These are phyloP conservation scores for Pholiota microspora DNA, from an alignment of 768 basidiomycete species.

Conservation along the genomic window DNA sequence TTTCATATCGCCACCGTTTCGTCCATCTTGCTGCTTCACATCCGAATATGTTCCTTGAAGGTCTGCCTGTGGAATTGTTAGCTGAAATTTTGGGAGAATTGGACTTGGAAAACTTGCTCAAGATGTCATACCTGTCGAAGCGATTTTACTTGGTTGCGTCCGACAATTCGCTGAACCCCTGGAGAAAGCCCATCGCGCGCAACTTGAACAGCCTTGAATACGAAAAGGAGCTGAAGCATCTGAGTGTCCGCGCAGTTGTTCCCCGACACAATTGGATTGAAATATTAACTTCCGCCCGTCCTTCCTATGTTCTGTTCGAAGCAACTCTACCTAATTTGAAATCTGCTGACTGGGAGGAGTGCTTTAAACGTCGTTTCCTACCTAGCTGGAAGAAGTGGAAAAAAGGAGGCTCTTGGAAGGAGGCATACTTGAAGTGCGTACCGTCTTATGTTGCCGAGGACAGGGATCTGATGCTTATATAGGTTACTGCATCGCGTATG, in stretches of 20 bases:
- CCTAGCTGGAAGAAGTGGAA: conserved; percentile 78
- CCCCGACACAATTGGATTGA: conserved; percentile 82
- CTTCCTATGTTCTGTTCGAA: conserved; percentile 65
- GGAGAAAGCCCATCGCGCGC: conserved; percentile 69
- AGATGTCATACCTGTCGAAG: conserved; percentile 58
- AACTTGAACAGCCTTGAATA: conserved; percentile 47
- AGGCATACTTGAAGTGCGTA: conserved; percentile 62
- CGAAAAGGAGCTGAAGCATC: conserved; percentile 49
- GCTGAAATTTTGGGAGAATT: conserved; percentile 70
- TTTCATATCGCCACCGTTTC: conserved; percentile 4
- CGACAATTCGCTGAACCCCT: conserved; percentile 68
- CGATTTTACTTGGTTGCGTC: conserved; percentile 56
- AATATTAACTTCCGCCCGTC: conserved; percentile 59
- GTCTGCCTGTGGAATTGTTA: conserved; percentile 75
- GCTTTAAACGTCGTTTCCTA: conserved; percentile 67
- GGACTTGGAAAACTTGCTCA: conserved; percentile 58
- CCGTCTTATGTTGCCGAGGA: conserved; percentile 6
- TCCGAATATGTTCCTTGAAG: conserved; percentile 37
- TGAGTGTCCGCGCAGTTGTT: conserved; percentile 61
- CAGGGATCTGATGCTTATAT: not conserved
- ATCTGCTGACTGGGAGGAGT: conserved; percentile 71
- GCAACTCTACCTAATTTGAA: conserved; percentile 67
- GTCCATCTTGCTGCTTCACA: conserved; percentile 4
- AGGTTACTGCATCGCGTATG: conserved; percentile 64
- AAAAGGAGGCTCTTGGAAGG: conserved; percentile 62